A percentile compares a stretch with the other conserved stretches of the same genome.
Evolutionary conservation across 129 eudicot species (phyloP).

Genomic region (Deinandra increscens): DNA sequence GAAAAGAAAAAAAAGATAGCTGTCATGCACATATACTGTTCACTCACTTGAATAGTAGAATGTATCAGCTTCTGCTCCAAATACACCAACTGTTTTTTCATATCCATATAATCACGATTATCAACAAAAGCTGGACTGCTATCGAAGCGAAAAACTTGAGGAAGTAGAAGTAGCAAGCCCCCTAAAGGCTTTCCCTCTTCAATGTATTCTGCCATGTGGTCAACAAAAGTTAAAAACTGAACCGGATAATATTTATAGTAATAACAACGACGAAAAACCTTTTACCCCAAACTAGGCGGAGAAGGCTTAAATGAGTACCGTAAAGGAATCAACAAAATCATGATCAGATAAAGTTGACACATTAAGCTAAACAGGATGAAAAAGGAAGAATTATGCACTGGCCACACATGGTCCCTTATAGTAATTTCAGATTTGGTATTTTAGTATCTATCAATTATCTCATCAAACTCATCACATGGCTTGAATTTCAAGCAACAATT

Average conservation of each 20-base stretch:
- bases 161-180: conserved; percentile 81
- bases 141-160: conserved; percentile 54
- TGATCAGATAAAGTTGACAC: neutral
- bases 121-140: conserved; percentile 35
- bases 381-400: conserved; percentile 2
- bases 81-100: conserved; percentile 50
- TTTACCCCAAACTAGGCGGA: neutral
- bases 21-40: neutral
- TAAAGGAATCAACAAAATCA: neutral
- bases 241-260: conserved; percentile 19
- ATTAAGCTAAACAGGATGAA: neutral
- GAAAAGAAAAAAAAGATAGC: neutral
- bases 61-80: conserved; percentile 75
- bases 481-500: neutral
- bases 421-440: neutral
- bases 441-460: neutral
- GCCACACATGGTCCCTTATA: conserved; percentile 6
- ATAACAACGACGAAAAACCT: neutral
- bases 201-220: conserved; percentile 67
- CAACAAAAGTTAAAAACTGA: conserved; percentile 7
- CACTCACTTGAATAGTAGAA: conserved; percentile 77
- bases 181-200: conserved; percentile 87
- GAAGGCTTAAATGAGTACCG: neutral
- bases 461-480: neutral
- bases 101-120: conserved; percentile 32